Evolutionary conservation across 2,329 filamentous ascomycete species (phyloP), one percentile per base, ranked within the genome.

Genomic region (Epichloe glyceriae): DNA sequence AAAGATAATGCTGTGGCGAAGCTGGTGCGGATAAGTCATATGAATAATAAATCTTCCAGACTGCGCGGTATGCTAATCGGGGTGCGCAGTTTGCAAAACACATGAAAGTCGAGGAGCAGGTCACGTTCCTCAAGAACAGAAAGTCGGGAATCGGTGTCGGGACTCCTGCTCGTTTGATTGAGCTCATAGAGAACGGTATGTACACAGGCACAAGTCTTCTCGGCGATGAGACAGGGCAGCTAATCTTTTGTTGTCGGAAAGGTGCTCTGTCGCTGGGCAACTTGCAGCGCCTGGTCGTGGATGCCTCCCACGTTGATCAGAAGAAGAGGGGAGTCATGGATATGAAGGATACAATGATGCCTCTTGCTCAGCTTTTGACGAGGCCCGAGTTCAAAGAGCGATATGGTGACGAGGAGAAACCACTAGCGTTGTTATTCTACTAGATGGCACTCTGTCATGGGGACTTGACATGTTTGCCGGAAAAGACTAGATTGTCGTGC

Each of bases 261-360:
- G 85, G 84, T 37, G 82, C 85, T 3, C 69, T 97, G 43, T 86
- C 82, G 26, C 67, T 86, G 34, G 75, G 80, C 35, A 78, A 84
- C 53, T 67, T 97, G 50, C 80, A 88, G 69, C 79, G 87, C 44
- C 78, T 98, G 35, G 80, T 97, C 8, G 78, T 97, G 34, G 93
- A 98, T 68, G 88, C 87, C 14, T 95, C 89, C 7, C 85, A 95
- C 63, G 86, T 96, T 57, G 91, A 98, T 67, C 81, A 86, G 67
- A 98, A 98, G 76, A 95, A 95, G 73, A 78, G 90, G 45, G 88
- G 89, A 0, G 80, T 98, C 56, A 80, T 95, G 66, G 93, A 97
- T 62, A 96, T 97, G 88, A 88, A 86, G 66, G 93, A 98, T 54
- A 88, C 88, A 0, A 84, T 90, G 71, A 75, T 89, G 61, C 87